Conservation (phyloP, 2,329 filamentous ascomycete species). For the Aspergillus texensis region DNA sequence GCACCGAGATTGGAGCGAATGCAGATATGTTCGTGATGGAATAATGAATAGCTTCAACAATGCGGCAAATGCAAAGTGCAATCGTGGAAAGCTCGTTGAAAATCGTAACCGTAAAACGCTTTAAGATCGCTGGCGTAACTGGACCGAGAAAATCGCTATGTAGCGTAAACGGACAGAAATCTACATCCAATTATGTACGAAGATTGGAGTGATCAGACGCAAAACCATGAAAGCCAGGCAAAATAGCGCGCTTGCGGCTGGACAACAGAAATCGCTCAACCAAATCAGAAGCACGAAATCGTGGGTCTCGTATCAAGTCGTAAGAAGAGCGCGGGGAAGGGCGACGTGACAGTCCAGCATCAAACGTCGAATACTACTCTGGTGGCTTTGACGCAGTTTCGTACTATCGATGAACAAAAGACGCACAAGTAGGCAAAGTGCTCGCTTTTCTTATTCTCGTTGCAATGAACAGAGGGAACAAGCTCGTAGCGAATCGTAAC, state of each 20-base stretch:
- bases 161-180: constrained; percentile 20
- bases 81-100: constrained; percentile 36
- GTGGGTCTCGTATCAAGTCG: constrained; percentile 49
- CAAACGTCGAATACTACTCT: constrained; percentile 18
- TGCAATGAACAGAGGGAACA: constrained; percentile 17
- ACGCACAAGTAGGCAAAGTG: constrained; percentile 14
- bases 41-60: constrained; percentile 22
- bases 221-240: constrained; percentile 14
- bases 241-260: constrained; percentile 21
- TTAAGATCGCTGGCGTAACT: constrained; percentile 23
- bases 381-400: constrained; percentile 5
- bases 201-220: constrained; percentile 17
- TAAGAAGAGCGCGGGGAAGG: constrained; percentile 35
- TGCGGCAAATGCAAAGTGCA: constrained; percentile 30
- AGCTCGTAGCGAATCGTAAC: constrained; percentile 24
- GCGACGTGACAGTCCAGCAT: constrained; percentile 27
- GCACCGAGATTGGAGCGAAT: constrained; percentile 8
- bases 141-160: constrained; percentile 23
- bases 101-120: constrained; percentile 37
- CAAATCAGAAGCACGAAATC: constrained; percentile 35
- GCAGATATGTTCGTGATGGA: constrained; percentile 17
- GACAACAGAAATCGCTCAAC: constrained; percentile 28
- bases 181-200: constrained; percentile 27
- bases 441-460: neutral
- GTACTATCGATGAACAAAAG: neutral